Evolutionary conservation across 495 filamentous ascomycete genomes (phyloP).

Genomic region (Pseudomonodictys pantanalensis): DNA sequence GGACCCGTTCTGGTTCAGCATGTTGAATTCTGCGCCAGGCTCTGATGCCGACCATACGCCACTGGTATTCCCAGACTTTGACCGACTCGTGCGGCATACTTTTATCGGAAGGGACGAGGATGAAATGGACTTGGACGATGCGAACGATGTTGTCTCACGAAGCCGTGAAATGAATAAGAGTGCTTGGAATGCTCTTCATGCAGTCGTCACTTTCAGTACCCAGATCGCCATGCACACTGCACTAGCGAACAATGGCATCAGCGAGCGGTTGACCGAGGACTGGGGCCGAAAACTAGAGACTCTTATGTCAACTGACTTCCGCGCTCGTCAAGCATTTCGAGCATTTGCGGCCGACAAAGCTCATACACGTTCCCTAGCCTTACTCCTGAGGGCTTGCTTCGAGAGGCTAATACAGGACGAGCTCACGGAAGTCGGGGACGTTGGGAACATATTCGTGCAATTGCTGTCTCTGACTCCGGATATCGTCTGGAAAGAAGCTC

Average conservation of each 20-base stretch:
- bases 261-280: constrained; percentile 66
- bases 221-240: constrained; percentile 73
- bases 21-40: constrained; percentile 50
- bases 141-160: constrained; percentile 10
- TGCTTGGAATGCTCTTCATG: constrained; percentile 55
- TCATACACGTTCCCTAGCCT: constrained; percentile 19
- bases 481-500: constrained; percentile 44
- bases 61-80: constrained; percentile 39
- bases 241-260: constrained; percentile 50
- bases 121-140: constrained; percentile 36
- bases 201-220: constrained; percentile 67
- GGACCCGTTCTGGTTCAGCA: constrained; percentile 73
- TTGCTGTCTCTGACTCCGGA: constrained; percentile 62
- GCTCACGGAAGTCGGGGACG: constrained; percentile 51
- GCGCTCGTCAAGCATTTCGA: constrained; percentile 57
- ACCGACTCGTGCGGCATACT: constrained; percentile 36
- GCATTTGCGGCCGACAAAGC: constrained; percentile 10
- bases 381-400: constrained; percentile 35
- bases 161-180: constrained; percentile 10
- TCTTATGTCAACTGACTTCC: constrained; percentile 61
- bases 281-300: constrained; percentile 81
- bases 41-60: neutral
- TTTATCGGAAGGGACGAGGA: constrained; percentile 32
- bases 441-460: constrained; percentile 61
- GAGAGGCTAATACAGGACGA: constrained; percentile 25